phyloP scores from a whole-genome alignment of 2,329 filamentous ascomycete genomes.

The Aureobasidium sp. region DNA sequence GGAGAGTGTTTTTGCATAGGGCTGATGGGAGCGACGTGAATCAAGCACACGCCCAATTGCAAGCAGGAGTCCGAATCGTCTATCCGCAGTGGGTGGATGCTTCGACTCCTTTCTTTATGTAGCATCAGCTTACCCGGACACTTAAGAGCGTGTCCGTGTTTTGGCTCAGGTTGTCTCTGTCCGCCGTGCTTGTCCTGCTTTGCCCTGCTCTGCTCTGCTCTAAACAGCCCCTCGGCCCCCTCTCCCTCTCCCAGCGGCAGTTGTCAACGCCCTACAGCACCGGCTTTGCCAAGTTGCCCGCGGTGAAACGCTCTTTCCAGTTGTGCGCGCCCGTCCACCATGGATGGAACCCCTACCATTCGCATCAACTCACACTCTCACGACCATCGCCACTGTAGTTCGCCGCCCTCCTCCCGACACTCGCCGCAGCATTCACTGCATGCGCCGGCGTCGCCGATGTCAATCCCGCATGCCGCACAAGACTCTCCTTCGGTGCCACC shows the following conservation, averaged over 20 bases:
- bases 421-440: slow-evolving; percentile 33
- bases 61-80: not conserved
- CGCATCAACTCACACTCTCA: slow-evolving; percentile 24
- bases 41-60: not conserved
- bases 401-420: slow-evolving; percentile 28
- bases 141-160: not conserved
- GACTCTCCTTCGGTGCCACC: slow-evolving; percentile 45
- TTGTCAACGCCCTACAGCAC: slow-evolving; percentile 7
- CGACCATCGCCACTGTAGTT: slow-evolving; percentile 33
- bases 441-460: slow-evolving; percentile 49
- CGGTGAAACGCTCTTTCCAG: slow-evolving; percentile 8
- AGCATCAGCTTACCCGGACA: slow-evolving; percentile 11
- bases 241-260: not conserved
- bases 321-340: not conserved
- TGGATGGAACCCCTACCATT: slow-evolving; percentile 27
- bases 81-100: not conserved
- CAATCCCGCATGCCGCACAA: slow-evolving; percentile 51
- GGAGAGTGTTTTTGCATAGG: slow-evolving; percentile 1
- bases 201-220: not conserved
- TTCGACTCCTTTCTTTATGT: slow-evolving; percentile 10
- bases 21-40: slow-evolving; percentile 5
- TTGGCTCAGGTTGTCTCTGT: not conserved
- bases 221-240: not conserved
- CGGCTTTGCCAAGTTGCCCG: slow-evolving; percentile 8
- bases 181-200: not conserved